These are phyloP conservation scores for Letharia columbiana DNA, from an alignment of 495 filamentous ascomycete genomes.

Conservation along the genomic window DNA sequence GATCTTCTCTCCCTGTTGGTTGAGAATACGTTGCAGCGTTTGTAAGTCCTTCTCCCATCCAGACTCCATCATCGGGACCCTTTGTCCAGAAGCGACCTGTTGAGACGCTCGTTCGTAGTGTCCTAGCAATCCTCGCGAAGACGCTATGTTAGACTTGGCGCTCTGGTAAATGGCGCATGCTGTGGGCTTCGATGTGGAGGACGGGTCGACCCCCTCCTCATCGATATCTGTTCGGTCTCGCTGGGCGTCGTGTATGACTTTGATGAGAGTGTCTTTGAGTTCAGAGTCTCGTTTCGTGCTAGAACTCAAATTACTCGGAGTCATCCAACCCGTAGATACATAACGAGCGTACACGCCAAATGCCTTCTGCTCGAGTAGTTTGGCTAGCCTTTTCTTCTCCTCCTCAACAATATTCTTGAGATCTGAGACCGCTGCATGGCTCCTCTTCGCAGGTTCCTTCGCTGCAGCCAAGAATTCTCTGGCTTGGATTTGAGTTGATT, in stretches of 20 bases:
- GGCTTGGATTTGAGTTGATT: slow-evolving; percentile 8
- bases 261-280: slow-evolving; percentile 4
- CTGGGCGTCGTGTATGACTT: background rate
- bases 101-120: slow-evolving; percentile 15
- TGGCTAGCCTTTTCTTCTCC: slow-evolving; percentile 3
- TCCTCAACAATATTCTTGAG: slow-evolving; percentile 7
- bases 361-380: slow-evolving; percentile 6
- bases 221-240: background rate
- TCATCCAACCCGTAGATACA: background rate
- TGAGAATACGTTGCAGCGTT: slow-evolving; percentile 10
- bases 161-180: slow-evolving; percentile 5
- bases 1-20: slow-evolving; percentile 8
- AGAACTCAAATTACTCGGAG: background rate
- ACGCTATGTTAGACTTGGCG: slow-evolving; percentile 7
- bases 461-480: slow-evolving; percentile 30
- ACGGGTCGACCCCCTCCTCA: background rate
- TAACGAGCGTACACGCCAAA: slow-evolving; percentile 11
- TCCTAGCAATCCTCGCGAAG: slow-evolving; percentile 15
- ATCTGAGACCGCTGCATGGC: background rate
- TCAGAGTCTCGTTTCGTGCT: slow-evolving; percentile 6
- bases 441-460: slow-evolving; percentile 13
- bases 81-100: slow-evolving; percentile 3
- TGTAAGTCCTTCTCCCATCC: slow-evolving; percentile 16
- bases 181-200: background rate
- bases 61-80: slow-evolving; percentile 2